Evolutionary conservation across 192 early-diverging fungal genomes (phyloP), one percentile per base, ranked within the genome.

Genomic region (Mortierella alpina): DNA sequence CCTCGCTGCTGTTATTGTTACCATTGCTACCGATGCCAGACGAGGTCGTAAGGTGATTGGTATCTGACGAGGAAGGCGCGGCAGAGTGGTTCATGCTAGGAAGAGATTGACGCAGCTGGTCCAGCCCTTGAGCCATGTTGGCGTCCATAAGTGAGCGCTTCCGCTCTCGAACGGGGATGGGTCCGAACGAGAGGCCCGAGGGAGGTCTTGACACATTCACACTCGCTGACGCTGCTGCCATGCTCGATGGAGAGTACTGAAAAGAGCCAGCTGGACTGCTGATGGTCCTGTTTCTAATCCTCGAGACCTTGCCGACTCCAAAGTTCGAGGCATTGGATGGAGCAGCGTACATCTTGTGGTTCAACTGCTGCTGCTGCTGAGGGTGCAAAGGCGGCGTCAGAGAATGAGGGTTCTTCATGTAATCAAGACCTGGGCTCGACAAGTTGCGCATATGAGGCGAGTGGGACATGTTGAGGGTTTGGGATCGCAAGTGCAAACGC

Each of bases 131-230:
- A 0, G 76, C 47, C 52, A 80, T 63, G 18, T 80, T 72, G 22
- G 70, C 77, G 63, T 80, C 77, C 65, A 80, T 47, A 22, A 80
- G 50, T 10, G 77, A 80, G 11, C 77, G 77, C 60, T 80, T 80
- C 10, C 77, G 69, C 46, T 80, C 77, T 9, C 77, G 70, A 12
- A 80, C 77, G 12, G 77, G 77, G 23, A 80, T 67, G 7, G 77
- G 77, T 7, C 77, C 77, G 51, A 80, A 72, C 11, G 77, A 80
- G 1, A 72, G 60, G 4, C 77, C 77, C 0, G 77, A 80, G 14
- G 77, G 77, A 31, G 77, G 77, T 14, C 77, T 59, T 42, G 69
- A 41, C 69, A 72, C 67, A 40, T 66, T 63, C n/a, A 63, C 50
- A 51, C 51, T 40, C 9, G 59, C 59, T 40, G 77, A 45, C 5